phyloP scores from a whole-genome alignment of 495 filamentous ascomycete species.

The Cairneyella variabilis region DNA sequence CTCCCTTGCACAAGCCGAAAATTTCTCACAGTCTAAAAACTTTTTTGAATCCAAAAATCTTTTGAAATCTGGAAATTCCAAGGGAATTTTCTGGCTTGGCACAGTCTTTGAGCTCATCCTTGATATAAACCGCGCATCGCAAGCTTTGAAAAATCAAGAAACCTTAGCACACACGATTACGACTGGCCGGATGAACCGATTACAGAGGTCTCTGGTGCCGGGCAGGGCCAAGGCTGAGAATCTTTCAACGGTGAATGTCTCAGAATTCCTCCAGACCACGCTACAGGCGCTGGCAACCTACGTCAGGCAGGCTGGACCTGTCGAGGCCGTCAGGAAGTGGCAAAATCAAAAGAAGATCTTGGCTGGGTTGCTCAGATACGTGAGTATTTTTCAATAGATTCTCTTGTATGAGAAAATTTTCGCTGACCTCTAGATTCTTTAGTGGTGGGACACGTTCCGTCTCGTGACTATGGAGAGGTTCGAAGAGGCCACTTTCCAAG shows the following conservation, averaged over 20 bases:
- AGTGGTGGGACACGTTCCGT: conserved; percentile 55
- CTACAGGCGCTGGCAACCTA: conserved; percentile 28
- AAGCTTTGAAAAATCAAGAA: conserved; percentile 31
- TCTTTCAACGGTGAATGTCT: conserved; percentile 50
- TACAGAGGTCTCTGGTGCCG: conserved; percentile 64
- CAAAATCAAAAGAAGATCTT: conserved; percentile 30
- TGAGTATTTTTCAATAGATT: no score
- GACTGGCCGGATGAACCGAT: conserved; percentile 59
- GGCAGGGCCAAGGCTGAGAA: conserved; percentile 58
- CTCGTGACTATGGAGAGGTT: conserved; percentile 39
- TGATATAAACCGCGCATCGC: conserved; percentile 35
- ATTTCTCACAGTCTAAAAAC: background rate
- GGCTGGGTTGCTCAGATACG: conserved; percentile 45
- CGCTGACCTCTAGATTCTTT: no score
- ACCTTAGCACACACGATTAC: no score
- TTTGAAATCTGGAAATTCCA: conserved; percentile 26
- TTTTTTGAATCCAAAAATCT: background rate
- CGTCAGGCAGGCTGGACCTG: conserved; percentile 29
- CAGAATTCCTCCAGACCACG: conserved; percentile 34
- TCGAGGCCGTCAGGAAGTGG: conserved; percentile 13
- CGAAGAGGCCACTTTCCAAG: conserved; percentile 51
- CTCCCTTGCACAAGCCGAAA: background rate
- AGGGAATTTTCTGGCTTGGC: conserved; percentile 40
- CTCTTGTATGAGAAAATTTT: no score
- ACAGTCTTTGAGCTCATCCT: conserved; percentile 46